Evolutionary conservation across 257 asterid genomes (phyloP), one percentile per base, ranked within the genome.

Genomic region (Scutellaria barbata): DNA sequence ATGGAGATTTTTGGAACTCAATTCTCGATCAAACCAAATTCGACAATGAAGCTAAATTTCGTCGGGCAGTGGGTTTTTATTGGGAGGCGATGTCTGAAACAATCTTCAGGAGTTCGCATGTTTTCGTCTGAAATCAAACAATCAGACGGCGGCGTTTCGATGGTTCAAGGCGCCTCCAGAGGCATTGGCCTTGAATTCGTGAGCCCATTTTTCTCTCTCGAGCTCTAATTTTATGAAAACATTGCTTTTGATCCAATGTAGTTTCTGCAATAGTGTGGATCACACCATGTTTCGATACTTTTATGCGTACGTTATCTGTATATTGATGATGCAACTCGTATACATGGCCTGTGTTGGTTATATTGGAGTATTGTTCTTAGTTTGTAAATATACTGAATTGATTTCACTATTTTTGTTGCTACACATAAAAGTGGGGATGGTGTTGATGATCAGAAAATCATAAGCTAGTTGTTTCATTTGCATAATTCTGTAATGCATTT

Each of bases 81-180:
- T 54, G 74, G 79, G 48, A 74, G 79, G 50, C 79, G 83, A 66
- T 76, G 74, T 58, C 69, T 57, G 35, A 74, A 75, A 67, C 74
- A 73, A 17, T 9, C 72, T 45, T 5, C 81, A 42, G 74, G 77
- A 50, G 68, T 62, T 48, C 75, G 85, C 46, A 41, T 70, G 72
- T 79, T 83, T 52, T 80, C 91, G 22, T 72, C 89, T 53, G 76
- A 77, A 20, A 47, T 65, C 73, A 78, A 64, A 45, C 69, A 35
- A 42, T 82, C 80, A 68, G 86, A 89, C 71, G 92, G 86, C 76
- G 88, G 86, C 43, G 88, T 95, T 74, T 92, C 99, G 33, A 78
- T 95, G 95, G 87, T 95, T 74, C 99, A 91, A 88, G 99, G 99
- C 74, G 99, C 96, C 62, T 91, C 99, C 77, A 89, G 99, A 72